A percentile compares a stretch with the other conserved stretches of the same genome.
Conservation (phyloP, 139 green algal genomes). For the Tetraselmis striata region DNA sequence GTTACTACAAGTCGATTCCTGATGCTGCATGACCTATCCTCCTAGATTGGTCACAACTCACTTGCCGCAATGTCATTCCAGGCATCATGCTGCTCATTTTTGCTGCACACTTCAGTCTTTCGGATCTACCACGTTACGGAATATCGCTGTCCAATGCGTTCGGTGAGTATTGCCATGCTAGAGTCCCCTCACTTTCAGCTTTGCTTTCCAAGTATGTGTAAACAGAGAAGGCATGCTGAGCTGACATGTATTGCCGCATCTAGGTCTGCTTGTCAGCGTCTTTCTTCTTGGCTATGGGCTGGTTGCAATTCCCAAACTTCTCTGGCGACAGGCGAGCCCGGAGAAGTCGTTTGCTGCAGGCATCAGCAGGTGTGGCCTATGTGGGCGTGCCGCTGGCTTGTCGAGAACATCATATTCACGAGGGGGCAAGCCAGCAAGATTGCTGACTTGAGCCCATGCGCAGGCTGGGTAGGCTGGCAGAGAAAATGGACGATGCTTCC, state of each 20-base stretch:
- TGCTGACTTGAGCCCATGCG: not conserved
- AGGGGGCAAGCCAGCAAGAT: no score
- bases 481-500: not conserved
- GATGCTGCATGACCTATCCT: no score
- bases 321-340: not conserved
- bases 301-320: constrained; percentile 14
- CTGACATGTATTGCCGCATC: no score
- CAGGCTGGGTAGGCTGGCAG: not conserved
- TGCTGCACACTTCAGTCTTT: constrained; percentile 31
- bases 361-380: not conserved
- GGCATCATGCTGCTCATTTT: constrained; percentile 49
- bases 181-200: no score
- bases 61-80: no score
- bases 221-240: not conserved
- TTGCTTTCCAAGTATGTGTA: no score
- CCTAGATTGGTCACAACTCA: no score
- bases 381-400: no score
- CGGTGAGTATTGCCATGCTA: constrained; percentile 36
- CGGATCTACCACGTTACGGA: constrained; percentile 47
- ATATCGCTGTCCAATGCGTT: constrained; percentile 84
- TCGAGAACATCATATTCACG: no score
- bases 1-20: no score
- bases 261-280: constrained; percentile 67
- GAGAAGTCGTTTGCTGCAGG: not conserved
- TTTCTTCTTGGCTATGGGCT: constrained; percentile 84